These are phyloP conservation scores for Saturnispora galanensis DNA, from an alignment of 805 yeast genomes.

Conservation along the genomic window DNA sequence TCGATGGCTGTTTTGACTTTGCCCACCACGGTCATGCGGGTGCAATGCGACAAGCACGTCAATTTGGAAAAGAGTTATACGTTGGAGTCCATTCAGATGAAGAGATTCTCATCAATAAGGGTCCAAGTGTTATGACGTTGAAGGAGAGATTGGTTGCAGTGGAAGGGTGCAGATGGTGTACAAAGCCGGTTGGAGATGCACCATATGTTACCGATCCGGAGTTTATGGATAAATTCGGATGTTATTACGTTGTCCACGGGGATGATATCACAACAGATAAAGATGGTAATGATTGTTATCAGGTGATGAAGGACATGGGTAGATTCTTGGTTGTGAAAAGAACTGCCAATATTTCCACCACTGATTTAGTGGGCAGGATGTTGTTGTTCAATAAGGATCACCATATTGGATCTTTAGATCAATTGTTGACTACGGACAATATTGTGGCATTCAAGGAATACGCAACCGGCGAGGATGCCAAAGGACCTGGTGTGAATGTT, in stretches of 20 bases:
- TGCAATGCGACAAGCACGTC: slow-evolving; percentile 88
- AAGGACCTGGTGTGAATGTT: slow-evolving; percentile 48
- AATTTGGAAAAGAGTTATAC: slow-evolving; percentile 60
- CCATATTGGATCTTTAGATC: slow-evolving; percentile 31
- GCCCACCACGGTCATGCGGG: slow-evolving; percentile 98
- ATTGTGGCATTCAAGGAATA: slow-evolving; percentile 39
- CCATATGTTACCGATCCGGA: slow-evolving; percentile 89
- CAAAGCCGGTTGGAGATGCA: slow-evolving; percentile 59
- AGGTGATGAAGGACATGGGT: slow-evolving; percentile 72
- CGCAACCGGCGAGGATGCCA: slow-evolving; percentile 57
- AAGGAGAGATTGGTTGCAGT: slow-evolving; percentile 79
- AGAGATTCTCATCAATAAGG: slow-evolving; percentile 74
- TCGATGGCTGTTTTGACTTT: slow-evolving; percentile 97
- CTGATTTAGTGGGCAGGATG: slow-evolving; percentile 89
- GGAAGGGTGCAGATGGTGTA: slow-evolving; percentile 84
- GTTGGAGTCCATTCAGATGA: slow-evolving; percentile 93
- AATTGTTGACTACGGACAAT: slow-evolving; percentile 27
- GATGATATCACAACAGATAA: slow-evolving; percentile 98
- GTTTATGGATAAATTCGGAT: slow-evolving; percentile 63
- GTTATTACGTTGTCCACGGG: slow-evolving; percentile 94
- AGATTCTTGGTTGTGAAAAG: slow-evolving; percentile 84
- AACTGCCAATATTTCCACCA: slow-evolving; percentile 89
- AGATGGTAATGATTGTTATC: slow-evolving; percentile 88
- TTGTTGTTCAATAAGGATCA: slow-evolving; percentile 51
- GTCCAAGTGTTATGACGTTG: slow-evolving; percentile 86